Evolutionary conservation across 2,329 filamentous ascomycete genomes (phyloP).

Genomic region (Pseudofabraea citricarpa): DNA sequence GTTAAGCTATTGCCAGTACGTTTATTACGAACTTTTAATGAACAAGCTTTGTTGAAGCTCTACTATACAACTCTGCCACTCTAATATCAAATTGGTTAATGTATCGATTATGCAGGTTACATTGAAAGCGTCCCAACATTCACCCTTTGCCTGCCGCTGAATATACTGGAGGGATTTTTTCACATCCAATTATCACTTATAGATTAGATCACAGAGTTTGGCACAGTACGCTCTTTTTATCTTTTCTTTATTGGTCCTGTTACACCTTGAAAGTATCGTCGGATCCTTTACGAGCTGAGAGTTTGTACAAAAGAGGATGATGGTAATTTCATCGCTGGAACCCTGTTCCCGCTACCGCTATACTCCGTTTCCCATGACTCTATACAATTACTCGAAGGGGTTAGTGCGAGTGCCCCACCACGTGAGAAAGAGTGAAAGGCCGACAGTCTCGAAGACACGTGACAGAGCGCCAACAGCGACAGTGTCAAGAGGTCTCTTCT

Average conservation of each 20-base stretch:
- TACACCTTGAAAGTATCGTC: background rate
- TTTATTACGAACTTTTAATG: too few species aligned
- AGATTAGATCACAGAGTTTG: background rate
- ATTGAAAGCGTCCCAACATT: too few species aligned
- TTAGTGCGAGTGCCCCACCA: conserved; percentile 97
- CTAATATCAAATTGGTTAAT: too few species aligned
- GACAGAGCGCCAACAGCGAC: conserved; percentile 79
- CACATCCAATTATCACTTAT: too few species aligned
- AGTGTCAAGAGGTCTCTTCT: conserved; percentile 89
- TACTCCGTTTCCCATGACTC: background rate
- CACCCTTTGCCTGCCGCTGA: too few species aligned
- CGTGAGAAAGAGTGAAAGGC: conserved; percentile 85
- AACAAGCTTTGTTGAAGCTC: too few species aligned
- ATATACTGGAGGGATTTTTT: too few species aligned
- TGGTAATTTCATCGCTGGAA: background rate
- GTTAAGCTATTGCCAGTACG: too few species aligned
- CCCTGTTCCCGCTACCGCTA: background rate
- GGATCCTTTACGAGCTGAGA: background rate
- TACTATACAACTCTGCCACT: too few species aligned
- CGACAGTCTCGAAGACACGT: conserved; percentile 88
- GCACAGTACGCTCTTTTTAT: background rate
- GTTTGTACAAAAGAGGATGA: conserved; percentile 1
- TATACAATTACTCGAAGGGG: conserved; percentile 60
- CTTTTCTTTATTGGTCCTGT: background rate
- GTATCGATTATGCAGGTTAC: too few species aligned